Base-by-base conservation (phyloP, 768 basidiomycete species). In the Hemileccinum impolitum region DNA sequence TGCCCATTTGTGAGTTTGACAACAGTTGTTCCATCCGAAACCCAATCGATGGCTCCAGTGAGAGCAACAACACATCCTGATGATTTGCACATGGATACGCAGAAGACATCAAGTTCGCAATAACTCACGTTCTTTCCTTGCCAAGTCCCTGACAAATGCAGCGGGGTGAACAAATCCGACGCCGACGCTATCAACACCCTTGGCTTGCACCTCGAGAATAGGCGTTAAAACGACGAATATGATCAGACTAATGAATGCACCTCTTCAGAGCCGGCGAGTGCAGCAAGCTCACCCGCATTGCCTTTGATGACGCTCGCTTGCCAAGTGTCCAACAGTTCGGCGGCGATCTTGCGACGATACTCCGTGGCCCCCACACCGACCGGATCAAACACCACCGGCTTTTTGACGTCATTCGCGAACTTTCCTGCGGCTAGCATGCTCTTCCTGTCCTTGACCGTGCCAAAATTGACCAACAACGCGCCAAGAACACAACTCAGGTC, bases 281-380 rank as follows among this genome's bases (percentile, higher is more conserved):
- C 78, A 0, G 84, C 91, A 18, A 97, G 82, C 70, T 97, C 94
- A 14, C 80, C 90, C 0, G 91, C 87, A 61, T 97, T 96, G 4
- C 94, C 94, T 68, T 97, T 97, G 68, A 97, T 94, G 18, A 95
- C 87, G 15, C 87, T 85, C 11, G 86, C 82, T 66, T 94, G 92
- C 81, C 87, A 95, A 19, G 72, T 68, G 50, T 85, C 72, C 17
- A 95, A 68, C 12, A 95, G 74, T 47, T 82, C 90, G 82, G 63
- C 42, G 14, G 59, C 56, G 12, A 74, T 76, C 10, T 72, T 70
- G 54, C 82, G 81, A 41, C 94, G 78, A 64, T 81, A 89, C 4
- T 67, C 55, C 3, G 88, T 89, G 1, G 94, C 93, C 6, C 94
- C 94, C 0, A 93, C 78, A 17, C 90, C 94, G 11, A 97, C 94